Evolutionary conservation across 148 eudicot genomes (phyloP).

Genomic region (Amaranthus cruentus): DNA sequence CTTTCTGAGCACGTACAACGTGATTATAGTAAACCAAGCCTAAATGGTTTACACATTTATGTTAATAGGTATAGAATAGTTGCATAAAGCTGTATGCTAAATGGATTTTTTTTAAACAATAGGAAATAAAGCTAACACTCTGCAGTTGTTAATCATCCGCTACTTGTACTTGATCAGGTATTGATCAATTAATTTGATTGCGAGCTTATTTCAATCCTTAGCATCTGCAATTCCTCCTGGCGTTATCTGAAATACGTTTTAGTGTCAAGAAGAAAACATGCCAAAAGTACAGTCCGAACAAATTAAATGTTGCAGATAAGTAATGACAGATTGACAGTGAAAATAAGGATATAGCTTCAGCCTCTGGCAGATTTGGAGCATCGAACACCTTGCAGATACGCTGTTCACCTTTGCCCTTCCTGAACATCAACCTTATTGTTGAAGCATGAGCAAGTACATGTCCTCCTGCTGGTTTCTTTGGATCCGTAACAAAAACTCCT

Average conservation of each 20-base stretch:
- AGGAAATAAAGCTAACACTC: too few relatives aligned
- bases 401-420: slow-evolving; percentile 98
- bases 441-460: slow-evolving; percentile 98
- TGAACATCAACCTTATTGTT: slow-evolving; percentile 86
- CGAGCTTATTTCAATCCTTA: slow-evolving; percentile 55
- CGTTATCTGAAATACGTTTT: slow-evolving; percentile 89
- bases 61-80: background rate
- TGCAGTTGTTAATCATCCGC: too few relatives aligned
- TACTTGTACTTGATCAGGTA: background rate
- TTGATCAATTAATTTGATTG: background rate
- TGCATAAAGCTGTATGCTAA: background rate
- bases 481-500: slow-evolving; percentile 86
- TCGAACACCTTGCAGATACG: slow-evolving; percentile 95
- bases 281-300: too few relatives aligned
- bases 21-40: background rate
- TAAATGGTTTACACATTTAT: background rate
- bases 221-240: slow-evolving; percentile 97
- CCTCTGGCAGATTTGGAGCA: slow-evolving; percentile 95
- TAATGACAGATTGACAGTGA: background rate
- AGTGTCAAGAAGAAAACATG: slow-evolving; percentile 37
- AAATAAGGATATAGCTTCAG: slow-evolving; percentile 92
- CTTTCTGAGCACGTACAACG: background rate
- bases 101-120: too few relatives aligned
- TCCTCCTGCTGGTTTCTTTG: slow-evolving; percentile 98
- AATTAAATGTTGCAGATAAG: background rate